Base-by-base conservation (phyloP, 306 rosid species). In the Aeschynomene evenia region DNA sequence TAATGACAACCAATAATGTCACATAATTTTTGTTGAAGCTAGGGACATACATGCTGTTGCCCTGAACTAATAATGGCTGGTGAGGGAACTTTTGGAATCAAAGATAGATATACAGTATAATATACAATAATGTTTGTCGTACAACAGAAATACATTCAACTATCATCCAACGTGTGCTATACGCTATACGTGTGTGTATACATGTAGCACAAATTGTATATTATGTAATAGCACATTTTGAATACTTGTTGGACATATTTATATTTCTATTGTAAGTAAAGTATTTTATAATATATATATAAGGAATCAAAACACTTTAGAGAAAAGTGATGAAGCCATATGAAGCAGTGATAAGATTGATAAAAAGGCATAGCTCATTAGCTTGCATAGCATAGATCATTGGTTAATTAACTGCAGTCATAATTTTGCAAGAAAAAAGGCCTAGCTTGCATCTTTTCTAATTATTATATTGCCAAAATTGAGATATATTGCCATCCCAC, bases 351-450 rank as follows among this genome's bases (percentile, higher is more conserved):
- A 23, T 50, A 8, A 8, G 39, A 13, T 42, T n/a, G n/a, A 40
- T 45, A 26, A 9, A 64, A 56, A 64, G 45, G n/a, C n/a, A n/a
- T n/a, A n/a, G n/a, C n/a, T n/a, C n/a, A 3, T 23, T 42, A 22
- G 6, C 20, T 42, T 43, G 14, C 54, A 63, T 28, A 36, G 16
- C 72, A 68, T 69, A 39, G 28, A 40, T 40, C 42, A 24, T 10
- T 66, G 71, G 59, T 7, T 54, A n/a, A n/a, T 7, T 54, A 37
- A 39, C 40, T 20, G 26, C 53, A 54, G 23, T 54, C 45, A 26
- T 28, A 46, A 23, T 54, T 68, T 39, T 69, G 23, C 49, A 50
- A 49, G 21, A 67, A 7, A 65, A n/a, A 18, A 18, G 71, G 46
- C 66, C 66, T 34, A 34, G 24, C 34, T 34, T 20, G 24, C 34